Conservation (phyloP, 345 rosid genomes). For the Eucalyptus lansdowneana region DNA sequence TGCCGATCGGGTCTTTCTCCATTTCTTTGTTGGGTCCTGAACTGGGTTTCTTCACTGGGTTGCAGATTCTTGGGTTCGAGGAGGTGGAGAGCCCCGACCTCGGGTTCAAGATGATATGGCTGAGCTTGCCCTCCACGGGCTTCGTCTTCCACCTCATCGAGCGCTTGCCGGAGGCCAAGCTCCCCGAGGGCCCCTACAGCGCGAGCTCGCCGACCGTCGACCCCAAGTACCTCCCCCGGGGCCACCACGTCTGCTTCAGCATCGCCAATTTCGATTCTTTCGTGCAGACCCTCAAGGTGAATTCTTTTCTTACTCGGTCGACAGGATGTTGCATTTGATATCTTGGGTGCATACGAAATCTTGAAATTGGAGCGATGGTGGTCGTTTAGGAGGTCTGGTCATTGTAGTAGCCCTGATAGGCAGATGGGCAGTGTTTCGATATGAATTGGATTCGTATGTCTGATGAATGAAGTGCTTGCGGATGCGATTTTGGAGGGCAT, state of each 20-base stretch:
- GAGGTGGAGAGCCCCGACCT: constrained; percentile 64
- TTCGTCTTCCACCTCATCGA: constrained; percentile 70
- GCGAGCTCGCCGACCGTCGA: constrained; percentile 39
- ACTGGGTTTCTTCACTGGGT: not conserved
- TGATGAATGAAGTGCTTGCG: not conserved
- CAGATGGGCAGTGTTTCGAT: not conserved
- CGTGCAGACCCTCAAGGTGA: constrained; percentile 54
- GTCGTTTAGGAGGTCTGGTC: not conserved
- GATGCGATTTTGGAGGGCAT: not conserved
- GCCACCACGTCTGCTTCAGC: constrained; percentile 80
- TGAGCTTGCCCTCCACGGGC: constrained; percentile 43
- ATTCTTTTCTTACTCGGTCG: not conserved
- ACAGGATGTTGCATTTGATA: not conserved
- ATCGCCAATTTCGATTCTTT: constrained; percentile 68
- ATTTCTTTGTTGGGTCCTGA: not conserved
- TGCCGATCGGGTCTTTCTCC: not conserved
- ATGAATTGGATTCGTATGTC: not conserved
- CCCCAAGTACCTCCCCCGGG: constrained; percentile 64
- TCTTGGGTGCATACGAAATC: not conserved
- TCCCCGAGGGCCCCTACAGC: constrained; percentile 85
- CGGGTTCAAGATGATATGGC: constrained; percentile 76
- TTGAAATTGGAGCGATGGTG: not conserved
- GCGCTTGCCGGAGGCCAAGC: constrained; percentile 46
- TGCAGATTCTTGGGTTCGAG: constrained; percentile 72
- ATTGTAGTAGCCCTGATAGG: not conserved